Base-by-base conservation (phyloP, 805 yeast species). In the Saccharomycopsis fodiens region DNA sequence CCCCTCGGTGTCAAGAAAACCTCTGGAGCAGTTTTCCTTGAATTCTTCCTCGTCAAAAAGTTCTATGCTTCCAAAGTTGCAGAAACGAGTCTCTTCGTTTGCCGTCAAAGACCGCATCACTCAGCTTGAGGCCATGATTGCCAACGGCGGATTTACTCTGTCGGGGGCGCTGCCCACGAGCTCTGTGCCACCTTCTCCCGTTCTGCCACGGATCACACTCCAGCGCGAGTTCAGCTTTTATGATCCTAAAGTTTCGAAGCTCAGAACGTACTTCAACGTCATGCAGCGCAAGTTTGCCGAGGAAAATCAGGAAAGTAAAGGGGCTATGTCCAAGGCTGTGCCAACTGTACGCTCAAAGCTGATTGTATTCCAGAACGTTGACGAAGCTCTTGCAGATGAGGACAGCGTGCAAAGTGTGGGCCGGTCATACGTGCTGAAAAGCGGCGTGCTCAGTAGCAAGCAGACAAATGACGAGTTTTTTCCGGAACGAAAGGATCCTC, bases 271-370 rank as follows among this genome's bases (percentile, higher is more conserved):
- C n/a, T 39, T n/a, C 16, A 13, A 15, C 19, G 8, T 10, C 16
- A 13, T 39, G 34, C 31, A 22, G n/a, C 12, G 15, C 54, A 84
- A 83, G 46, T 66, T 85, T 8, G 85, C 96, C 0, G 70, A 72
- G 54, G 97, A 93, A 58, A 89, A 91, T 59, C 94, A 85, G 57
- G 71, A 78, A 53, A 95, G 89, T 57, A 76, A 97, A 57, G 95
- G 86, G 52, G 78, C 82, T 50, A 58, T 85, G 35, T 69, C 78
- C 58, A 70, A 79, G 50, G 86, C 91, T 0, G 66, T 70, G 10
- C 88, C 93, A 4, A 75, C 85, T 41, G 77, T 79, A 20, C 74
- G 79, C 1, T 79, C 93, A 1, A 80, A 76, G 48, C 97, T 98
- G 0, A 82, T 86, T 46, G 97, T 89, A 20, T 93, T 83, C 59